Evolutionary conservation across 495 filamentous ascomycete genomes (phyloP), one percentile per base, ranked within the genome.

Genomic region (Neurospora sp.): DNA sequence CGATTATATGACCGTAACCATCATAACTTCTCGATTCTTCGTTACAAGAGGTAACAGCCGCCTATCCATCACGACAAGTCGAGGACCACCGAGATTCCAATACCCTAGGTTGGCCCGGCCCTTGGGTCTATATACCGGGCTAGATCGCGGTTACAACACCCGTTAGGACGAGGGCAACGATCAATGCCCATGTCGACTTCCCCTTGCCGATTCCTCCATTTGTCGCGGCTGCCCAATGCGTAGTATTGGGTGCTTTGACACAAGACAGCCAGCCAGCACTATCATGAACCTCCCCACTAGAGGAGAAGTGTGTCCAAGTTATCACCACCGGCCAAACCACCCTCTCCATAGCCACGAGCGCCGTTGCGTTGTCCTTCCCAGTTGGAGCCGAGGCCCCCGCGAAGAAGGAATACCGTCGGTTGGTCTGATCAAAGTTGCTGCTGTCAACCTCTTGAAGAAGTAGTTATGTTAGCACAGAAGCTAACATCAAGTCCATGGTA

Each of bases 301-400:
- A 53, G 1, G 46, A 71, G 53, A 77, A 75, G 46, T 77, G 75
- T 46, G 77, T 75, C 77, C 77, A 76, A 8, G 73, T 75, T 53
- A 77, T 5, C 71, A 78, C n/a, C n/a, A 77, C 70, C 16, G 77
- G 75, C 77, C 75, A 77, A 7, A 76, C 72, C 20, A 22, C 68
- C 0, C 68, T 38, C 71, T 75, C 35, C 11, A 73, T 72, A 8
- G 37, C 69, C 69, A 35, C 41, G 2, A 76, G 31, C 37, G 72
- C 68, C 3, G 71, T 40, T 18, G n/a, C 20, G 48, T 78, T 74
- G 27, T 72, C 68, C 40, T 65, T 71, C 0, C 39, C 38, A 8
- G 71, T 27, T 8, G n/a, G 42, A 5, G 76, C 70, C 5, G 39
- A 70, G 10, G 69, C 73, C 0, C 69, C 75, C 3, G 70, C 73